Percentiles rank a stretch among this genome's conserved stretches.
These are phyloP conservation scores for Hygrophoropsis aurantiaca DNA, from an alignment of 768 basidiomycete species.

Conservation along the genomic window DNA sequence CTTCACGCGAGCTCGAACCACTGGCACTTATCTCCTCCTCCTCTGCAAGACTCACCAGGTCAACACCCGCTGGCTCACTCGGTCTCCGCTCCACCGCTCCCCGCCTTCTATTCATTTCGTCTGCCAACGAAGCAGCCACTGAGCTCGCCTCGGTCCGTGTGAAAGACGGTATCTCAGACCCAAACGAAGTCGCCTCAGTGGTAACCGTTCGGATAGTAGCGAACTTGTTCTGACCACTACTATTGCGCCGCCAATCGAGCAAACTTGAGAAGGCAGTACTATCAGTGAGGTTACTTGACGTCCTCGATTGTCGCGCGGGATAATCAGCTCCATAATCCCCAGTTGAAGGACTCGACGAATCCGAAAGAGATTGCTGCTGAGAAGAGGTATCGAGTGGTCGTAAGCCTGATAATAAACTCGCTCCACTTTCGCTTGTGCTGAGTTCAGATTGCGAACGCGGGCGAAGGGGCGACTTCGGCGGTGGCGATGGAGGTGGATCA, in stretches of 20 bases:
- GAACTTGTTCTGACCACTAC: slow-evolving; percentile 56
- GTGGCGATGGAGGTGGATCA: slow-evolving; percentile 36
- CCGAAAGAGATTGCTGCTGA: slow-evolving; percentile 41
- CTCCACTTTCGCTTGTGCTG: slow-evolving; percentile 6
- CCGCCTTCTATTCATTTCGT: slow-evolving; percentile 40
- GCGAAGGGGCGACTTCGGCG: slow-evolving; percentile 56
- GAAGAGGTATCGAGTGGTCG: slow-evolving; percentile 24
- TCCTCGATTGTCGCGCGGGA: slow-evolving; percentile 59
- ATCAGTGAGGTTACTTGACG: slow-evolving; percentile 62
- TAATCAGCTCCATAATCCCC: slow-evolving; percentile 32
- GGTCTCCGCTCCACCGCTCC: slow-evolving; percentile 50
- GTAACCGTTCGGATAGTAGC: slow-evolving; percentile 81
- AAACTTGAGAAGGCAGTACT: slow-evolving; percentile 58
- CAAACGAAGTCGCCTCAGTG: slow-evolving; percentile 73
- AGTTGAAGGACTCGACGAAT: slow-evolving; percentile 28
- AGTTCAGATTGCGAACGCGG: slow-evolving; percentile 29
- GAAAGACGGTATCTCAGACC: slow-evolving; percentile 61
- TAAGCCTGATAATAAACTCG: slow-evolving; percentile 12
- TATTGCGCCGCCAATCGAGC: slow-evolving; percentile 49
- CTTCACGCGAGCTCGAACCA: slow-evolving; percentile 43
- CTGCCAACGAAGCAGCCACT: slow-evolving; percentile 50
- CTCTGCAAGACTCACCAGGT: slow-evolving; percentile 69
- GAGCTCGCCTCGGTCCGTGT: slow-evolving; percentile 62
- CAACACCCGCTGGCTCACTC: slow-evolving; percentile 61
- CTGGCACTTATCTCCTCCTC: slow-evolving; percentile 59